Conservation (phyloP, 495 filamentous ascomycete species). For the Tuber aestivum region DNA sequence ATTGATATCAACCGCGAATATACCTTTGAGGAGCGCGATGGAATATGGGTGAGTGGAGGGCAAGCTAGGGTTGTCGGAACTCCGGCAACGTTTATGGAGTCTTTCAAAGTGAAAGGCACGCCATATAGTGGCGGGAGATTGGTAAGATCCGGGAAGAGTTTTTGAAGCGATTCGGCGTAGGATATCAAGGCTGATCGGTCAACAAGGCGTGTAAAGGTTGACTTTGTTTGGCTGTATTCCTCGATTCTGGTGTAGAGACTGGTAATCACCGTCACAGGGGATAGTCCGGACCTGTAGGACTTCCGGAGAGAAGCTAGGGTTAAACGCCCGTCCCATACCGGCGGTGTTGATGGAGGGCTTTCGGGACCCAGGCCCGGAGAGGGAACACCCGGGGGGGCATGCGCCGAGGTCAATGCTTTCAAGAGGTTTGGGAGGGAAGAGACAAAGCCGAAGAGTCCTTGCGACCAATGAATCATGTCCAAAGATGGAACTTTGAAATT, state of each 20-base stretch:
- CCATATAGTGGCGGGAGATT: constrained; percentile 57
- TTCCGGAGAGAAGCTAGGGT: constrained; percentile 43
- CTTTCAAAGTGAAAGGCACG: constrained; percentile 60
- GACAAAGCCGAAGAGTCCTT: constrained; percentile 52
- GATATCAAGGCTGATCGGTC: constrained; percentile 37
- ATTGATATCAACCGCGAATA: constrained; percentile 45
- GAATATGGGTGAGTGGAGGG: constrained; percentile 50
- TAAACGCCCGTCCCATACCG: constrained; percentile 47
- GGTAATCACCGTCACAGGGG: constrained; percentile 46
- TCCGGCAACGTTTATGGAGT: constrained; percentile 57
- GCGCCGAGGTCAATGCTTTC: constrained; percentile 31
- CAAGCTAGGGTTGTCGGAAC: constrained; percentile 58
- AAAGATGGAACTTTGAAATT: constrained; percentile 46
- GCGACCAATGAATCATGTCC: constrained; percentile 49
- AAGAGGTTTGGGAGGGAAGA: constrained; percentile 43
- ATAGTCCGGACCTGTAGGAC: constrained; percentile 46
- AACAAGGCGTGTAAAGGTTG: constrained; percentile 44
- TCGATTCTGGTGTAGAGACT: constrained; percentile 40
- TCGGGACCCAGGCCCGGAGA: constrained; percentile 1
- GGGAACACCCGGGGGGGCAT: not conserved
- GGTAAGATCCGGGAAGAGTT: constrained; percentile 46
- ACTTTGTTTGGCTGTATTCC: constrained; percentile 32
- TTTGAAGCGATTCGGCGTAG: constrained; percentile 47
- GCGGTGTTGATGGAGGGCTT: constrained; percentile 43
- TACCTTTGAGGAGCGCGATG: constrained; percentile 45